Evolutionary conservation across 2,329 filamentous ascomycete genomes (phyloP).

Genomic region (Colletotrichum euphorbiae): DNA sequence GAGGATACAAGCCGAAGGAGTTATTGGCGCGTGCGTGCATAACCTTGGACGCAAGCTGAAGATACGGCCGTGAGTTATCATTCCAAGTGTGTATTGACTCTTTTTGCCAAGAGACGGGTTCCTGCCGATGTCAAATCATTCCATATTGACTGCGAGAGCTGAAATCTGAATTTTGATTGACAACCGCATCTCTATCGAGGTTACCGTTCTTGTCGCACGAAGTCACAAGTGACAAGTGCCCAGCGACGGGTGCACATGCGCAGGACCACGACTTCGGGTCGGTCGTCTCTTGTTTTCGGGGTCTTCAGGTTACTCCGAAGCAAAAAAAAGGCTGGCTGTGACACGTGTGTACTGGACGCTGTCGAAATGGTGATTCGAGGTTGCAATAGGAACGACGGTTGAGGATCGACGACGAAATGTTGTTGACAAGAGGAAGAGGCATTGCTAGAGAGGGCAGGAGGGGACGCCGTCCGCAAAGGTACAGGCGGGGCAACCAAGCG

Average conservation of each 20-base stretch:
- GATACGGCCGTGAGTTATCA: neutral
- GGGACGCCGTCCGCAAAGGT: neutral
- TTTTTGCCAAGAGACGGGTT: neutral
- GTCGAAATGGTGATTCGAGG: neutral
- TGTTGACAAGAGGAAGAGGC: neutral
- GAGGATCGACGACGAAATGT: neutral
- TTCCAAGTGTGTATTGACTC: neutral
- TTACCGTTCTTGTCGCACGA: too few species aligned
- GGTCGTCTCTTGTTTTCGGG: too few species aligned
- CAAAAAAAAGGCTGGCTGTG: too few species aligned
- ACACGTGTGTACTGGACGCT: neutral
- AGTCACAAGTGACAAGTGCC: too few species aligned
- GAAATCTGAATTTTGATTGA: neutral
- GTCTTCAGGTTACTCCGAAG: too few species aligned
- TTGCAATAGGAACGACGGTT: neutral
- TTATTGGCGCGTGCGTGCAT: slow-evolving; percentile 3
- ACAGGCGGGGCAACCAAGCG: slow-evolving; percentile 19
- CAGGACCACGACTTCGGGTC: too few species aligned
- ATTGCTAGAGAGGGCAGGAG: slow-evolving; percentile 6
- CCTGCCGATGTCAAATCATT: neutral
- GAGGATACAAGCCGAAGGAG: neutral
- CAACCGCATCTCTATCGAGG: neutral
- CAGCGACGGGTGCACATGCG: too few species aligned
- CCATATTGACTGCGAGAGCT: neutral
- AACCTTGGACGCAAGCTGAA: slow-evolving; percentile 2